phyloP scores from a whole-genome alignment of 1,284 basidiomycete species.

The Fistulinella staudtii region DNA sequence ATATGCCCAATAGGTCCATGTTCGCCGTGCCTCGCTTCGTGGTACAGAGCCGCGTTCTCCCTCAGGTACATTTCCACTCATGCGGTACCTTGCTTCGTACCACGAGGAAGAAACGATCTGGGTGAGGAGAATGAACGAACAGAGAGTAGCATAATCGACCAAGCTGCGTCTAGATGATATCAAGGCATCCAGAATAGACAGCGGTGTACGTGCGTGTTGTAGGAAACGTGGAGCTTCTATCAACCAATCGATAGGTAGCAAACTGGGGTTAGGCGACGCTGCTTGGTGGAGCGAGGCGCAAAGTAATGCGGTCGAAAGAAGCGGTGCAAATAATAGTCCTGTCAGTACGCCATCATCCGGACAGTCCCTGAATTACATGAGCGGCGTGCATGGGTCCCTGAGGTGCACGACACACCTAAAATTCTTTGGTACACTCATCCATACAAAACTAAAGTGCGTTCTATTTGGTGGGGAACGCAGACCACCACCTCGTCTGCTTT shows the following conservation, averaged over 20 bases:
- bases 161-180: conserved; percentile 69
- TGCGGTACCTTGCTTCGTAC: conserved; percentile 55
- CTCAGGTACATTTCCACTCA: conserved; percentile 43
- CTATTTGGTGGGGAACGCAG: conserved; percentile 34
- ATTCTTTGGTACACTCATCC: conserved; percentile 89
- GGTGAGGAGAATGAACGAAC: conserved; percentile 72
- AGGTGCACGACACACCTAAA: conserved; percentile 53
- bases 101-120: conserved; percentile 75
- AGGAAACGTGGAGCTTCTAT: conserved; percentile 65
- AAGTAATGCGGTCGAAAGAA: conserved; percentile 68
- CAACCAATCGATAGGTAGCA: conserved; percentile 62
- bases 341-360: conserved; percentile 82
- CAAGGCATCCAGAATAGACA: conserved; percentile 58
- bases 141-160: conserved; percentile 75
- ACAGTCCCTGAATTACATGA: conserved; percentile 53
- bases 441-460: conserved; percentile 64
- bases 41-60: conserved; percentile 72
- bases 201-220: conserved; percentile 36
- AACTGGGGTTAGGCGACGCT: conserved; percentile 22
- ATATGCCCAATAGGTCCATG: conserved; percentile 62
- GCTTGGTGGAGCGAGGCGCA: conserved; percentile 45
- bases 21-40: conserved; percentile 61
- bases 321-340: conserved; percentile 72
- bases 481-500: conserved; percentile 37
- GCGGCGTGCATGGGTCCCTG: conserved; percentile 2